These are phyloP conservation scores for Candida arabinofermentans DNA, from an alignment of 805 yeast species.

Conservation along the genomic window DNA sequence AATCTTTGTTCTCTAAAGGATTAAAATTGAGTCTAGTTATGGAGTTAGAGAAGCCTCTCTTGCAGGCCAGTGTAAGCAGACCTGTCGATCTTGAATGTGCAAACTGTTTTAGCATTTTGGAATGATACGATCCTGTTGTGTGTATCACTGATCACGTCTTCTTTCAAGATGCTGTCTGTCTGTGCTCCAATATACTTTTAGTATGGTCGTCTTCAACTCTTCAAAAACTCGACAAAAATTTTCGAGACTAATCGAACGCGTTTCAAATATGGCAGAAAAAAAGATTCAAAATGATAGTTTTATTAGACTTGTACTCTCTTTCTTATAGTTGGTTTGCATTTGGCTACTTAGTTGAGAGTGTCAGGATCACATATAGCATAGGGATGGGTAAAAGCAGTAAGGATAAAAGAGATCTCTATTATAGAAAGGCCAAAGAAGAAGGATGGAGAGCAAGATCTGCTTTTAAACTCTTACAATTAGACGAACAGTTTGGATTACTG, in stretches of 20 bases:
- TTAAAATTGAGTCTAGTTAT: slow-evolving; percentile 1
- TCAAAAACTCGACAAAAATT: not conserved
- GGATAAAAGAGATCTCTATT: slow-evolving; percentile 89
- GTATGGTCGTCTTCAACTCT: too few species aligned
- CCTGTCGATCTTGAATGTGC: not conserved
- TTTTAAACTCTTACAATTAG: slow-evolving; percentile 83
- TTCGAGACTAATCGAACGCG: not conserved
- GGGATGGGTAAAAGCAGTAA: slow-evolving; percentile 91
- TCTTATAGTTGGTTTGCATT: not conserved
- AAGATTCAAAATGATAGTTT: not conserved
- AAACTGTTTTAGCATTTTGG: slow-evolving; percentile 2
- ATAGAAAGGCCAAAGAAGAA: slow-evolving; percentile 92
- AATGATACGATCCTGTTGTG: too few species aligned
- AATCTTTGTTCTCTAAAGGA: slow-evolving; percentile 3
- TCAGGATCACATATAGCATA: not conserved
- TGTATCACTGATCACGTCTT: too few species aligned
- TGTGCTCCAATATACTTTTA: too few species aligned
- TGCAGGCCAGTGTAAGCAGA: not conserved
- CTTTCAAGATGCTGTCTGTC: too few species aligned
- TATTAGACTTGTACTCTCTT: not conserved
- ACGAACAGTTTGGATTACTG: slow-evolving; percentile 84
- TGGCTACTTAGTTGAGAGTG: not conserved
- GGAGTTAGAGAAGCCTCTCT: slow-evolving; percentile 6
- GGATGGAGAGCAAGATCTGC: slow-evolving; percentile 99
- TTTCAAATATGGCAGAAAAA: not conserved